Conservation (phyloP, 768 basidiomycete genomes). For the Jaapia argillacea region DNA sequence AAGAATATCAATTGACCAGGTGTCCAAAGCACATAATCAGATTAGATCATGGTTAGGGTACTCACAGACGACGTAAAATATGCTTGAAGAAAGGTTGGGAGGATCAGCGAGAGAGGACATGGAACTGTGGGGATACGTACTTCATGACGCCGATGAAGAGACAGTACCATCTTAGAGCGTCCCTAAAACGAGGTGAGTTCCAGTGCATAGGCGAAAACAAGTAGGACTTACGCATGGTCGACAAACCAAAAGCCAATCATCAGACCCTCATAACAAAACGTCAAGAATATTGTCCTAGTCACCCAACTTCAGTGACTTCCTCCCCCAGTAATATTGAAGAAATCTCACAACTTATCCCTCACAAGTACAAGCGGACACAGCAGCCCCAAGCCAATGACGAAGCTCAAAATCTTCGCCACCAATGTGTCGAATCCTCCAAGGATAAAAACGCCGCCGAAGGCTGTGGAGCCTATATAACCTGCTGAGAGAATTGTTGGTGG, state of each 20-base stretch:
- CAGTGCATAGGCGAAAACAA: slow-evolving; percentile 3
- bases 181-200: slow-evolving; percentile 27
- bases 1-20: not conserved
- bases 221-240: slow-evolving; percentile 63
- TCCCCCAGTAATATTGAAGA: not conserved
- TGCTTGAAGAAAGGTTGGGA: slow-evolving; percentile 28
- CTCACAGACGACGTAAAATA: slow-evolving; percentile 83
- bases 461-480: slow-evolving; percentile 75
- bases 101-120: slow-evolving; percentile 1
- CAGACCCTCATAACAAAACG: slow-evolving; percentile 73
- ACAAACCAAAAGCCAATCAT: slow-evolving; percentile 94
- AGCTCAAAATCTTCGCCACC: slow-evolving; percentile 87
- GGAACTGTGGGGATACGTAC: slow-evolving; percentile 32
- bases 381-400: slow-evolving; percentile 80
- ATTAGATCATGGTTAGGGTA: slow-evolving; percentile 2
- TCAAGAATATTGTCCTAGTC: slow-evolving; percentile 75
- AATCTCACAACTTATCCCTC: slow-evolving; percentile 75
- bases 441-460: slow-evolving; percentile 77
- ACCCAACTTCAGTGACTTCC: slow-evolving; percentile 4
- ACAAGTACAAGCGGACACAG: slow-evolving; percentile 81
- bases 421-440: slow-evolving; percentile 83
- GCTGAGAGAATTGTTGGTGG: slow-evolving; percentile 64
- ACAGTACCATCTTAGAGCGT: slow-evolving; percentile 78
- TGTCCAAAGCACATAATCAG: not conserved
- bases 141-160: slow-evolving; percentile 81